Base-by-base conservation (phyloP, 495 filamentous ascomycete species). In the Penicillium pancosmium region DNA sequence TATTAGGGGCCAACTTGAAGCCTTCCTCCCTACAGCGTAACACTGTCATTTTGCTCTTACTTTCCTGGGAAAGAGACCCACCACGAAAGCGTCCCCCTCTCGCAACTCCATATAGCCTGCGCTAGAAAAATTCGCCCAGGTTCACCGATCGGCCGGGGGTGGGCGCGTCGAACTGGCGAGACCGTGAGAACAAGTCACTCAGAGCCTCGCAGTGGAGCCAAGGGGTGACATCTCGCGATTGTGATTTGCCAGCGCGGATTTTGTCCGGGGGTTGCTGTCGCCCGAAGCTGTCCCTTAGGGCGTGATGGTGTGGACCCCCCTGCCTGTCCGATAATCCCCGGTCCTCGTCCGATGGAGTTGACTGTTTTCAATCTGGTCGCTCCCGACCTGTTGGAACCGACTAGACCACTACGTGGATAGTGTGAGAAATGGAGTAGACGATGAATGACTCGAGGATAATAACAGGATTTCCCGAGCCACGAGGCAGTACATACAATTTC, bases 171-270 rank as follows among this genome's bases (percentile, higher is more conserved):
- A 35, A 47, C 46, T 25, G 40, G 33, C 57, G 52, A 50, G 57
- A 55, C 35, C 23, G 33, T 5, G 18, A 13, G n/a, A 31, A 11
- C 12, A 35, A 25, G 41, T 53, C 41, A 52, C 31, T 19, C 43
- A 64, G 62, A 60, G 62, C 62, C 62, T 64, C 57, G 57, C 54
- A 40, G 56, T 60, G 62, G 57, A 55, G 52, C 4, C 23, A 15
- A 6, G n/a, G n/a, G 25, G 21, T 36, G 51, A 16, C 16, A 19
- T 19, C 2, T 19, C 5, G 8, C n/a, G 41, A 23, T 18, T 31
- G 31, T 33, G 56, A 59, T 54, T 59, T 19, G 56, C 15, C 15
- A 1, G 36, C 6, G 38, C 23, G 38, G 48, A 38, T 48, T 48
- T 48, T 25, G 46, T 48, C 46, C 46, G 46, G 46, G 46, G 46